Base-by-base conservation (phyloP, 495 filamentous ascomycete species). In the Aspergillus leporis region DNA sequence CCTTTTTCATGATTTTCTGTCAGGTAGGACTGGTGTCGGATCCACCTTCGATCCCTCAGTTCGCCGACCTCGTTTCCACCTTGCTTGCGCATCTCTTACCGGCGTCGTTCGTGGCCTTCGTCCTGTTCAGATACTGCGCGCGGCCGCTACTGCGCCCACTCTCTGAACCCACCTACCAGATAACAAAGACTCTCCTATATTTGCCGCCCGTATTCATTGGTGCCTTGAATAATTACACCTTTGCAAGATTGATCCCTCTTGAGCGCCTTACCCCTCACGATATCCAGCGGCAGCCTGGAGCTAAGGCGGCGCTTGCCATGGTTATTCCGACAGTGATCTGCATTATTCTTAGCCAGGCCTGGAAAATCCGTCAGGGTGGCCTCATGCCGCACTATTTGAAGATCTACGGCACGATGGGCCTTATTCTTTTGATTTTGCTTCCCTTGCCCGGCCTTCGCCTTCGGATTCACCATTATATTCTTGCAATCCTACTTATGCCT, bases 381-480 rank as follows among this genome's bases (percentile, higher is more conserved):
- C 78, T 87, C 10, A 77, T 96, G 47, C 80, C 87, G 1, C 75
- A 73, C 16, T 92, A 90, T 64, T 76, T 95, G 14, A 83, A 83
- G 48, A 76, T 97, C 9, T 98, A 98, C 66, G 61, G 83, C 10
- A 78, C 89, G 28, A 79, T 87, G 51, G 65, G 74, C 0, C 72
- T 76, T 0, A 80, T 91, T 18, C 69, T 84, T 4, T 52, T 90
- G 47, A 72, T 91, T 56, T 80, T 90, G 43, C 77, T 92, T 0
- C 80, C 85, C 0, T 73, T 97, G 12, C 92, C 94, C 0, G 83
- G 83, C n/a, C 85, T 96, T n/a, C 88, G 83, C 49, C 82, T 98
- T 50, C 83, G 94, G 12, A 92, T 98, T 56, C 95, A 98, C 65
- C 94, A 98, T 67, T 98, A 98, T 63, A 88, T 98, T 62, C 82